Conservation (phyloP, 495 filamentous ascomycete species). For the Immersiella caudata region DNA sequence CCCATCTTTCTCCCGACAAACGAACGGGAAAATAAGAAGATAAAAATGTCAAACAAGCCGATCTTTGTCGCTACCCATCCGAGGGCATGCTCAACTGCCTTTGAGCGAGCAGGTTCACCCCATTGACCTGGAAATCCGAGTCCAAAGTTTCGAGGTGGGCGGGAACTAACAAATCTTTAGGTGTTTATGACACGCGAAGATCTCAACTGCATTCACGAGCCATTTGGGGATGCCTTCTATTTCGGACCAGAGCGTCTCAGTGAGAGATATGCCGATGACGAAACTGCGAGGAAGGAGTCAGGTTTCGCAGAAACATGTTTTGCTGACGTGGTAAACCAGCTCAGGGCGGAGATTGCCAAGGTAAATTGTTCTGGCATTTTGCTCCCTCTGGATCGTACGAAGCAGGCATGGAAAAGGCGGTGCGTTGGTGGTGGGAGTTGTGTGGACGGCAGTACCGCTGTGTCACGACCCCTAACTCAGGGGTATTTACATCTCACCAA, state of each 20-base stretch:
- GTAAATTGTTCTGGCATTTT: background rate
- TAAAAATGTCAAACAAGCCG: constrained; percentile 72
- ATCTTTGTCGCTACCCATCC: constrained; percentile 95
- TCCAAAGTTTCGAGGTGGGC: constrained; percentile 18
- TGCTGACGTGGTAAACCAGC: constrained; percentile 69
- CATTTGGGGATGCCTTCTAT: constrained; percentile 96
- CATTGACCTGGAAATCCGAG: constrained; percentile 1
- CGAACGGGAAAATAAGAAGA: background rate
- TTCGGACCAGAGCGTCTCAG: constrained; percentile 87
- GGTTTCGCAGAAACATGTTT: constrained; percentile 80
- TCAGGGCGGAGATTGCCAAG: constrained; percentile 62
- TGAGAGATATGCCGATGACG: constrained; percentile 72
- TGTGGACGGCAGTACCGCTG: background rate
- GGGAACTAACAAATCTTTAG: constrained; percentile 42
- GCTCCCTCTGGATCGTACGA: background rate
- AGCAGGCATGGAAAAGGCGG: background rate
- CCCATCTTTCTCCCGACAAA: background rate
- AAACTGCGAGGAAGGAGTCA: constrained; percentile 65
- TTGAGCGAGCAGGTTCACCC: constrained; percentile 72
- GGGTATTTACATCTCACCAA: background rate
- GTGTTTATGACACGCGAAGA: constrained; percentile 94
- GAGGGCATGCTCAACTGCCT: constrained; percentile 89
- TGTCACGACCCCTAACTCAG: background rate
- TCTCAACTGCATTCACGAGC: constrained; percentile 86
- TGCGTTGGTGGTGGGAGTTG: background rate